Percentiles rank a stretch among this genome's conserved stretches.
Evolutionary conservation across 108 stramenopile species (phyloP).

Genomic region (Stephanodiscus minutulus): DNA sequence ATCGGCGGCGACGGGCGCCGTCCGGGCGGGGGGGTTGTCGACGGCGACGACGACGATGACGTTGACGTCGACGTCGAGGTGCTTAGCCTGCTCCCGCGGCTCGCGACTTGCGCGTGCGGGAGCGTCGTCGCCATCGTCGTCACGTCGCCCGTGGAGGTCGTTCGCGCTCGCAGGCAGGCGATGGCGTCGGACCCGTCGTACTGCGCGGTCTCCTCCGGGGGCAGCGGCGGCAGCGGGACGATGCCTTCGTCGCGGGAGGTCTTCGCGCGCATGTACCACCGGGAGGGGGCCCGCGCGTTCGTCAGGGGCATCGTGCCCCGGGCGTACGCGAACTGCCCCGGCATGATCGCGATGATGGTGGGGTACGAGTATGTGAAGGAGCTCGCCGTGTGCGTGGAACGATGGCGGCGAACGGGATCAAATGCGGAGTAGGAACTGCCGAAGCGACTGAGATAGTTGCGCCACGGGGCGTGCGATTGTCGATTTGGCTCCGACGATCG

Average conservation of each 20-base stretch:
- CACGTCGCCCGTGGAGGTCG: neutral
- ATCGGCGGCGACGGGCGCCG: neutral
- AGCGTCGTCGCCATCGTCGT: slow-evolving; percentile 2
- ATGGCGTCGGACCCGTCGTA: neutral
- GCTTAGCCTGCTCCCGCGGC: neutral
- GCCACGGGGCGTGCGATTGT: no score
- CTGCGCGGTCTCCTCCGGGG: no score
- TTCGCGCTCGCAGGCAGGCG: neutral
- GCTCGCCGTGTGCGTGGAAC: neutral
- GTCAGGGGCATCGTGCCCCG: neutral
- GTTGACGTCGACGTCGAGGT: neutral
- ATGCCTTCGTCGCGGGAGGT: neutral
- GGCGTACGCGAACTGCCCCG: neutral
- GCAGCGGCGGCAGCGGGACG: neutral
- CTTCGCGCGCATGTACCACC: neutral
- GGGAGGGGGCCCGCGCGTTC: neutral
- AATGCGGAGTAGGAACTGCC: no score
- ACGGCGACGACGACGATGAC: neutral
- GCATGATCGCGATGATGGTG: slow-evolving; percentile 13
- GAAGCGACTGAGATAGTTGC: no score
- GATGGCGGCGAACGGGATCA: neutral
- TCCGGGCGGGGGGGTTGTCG: neutral
- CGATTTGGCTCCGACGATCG: no score
- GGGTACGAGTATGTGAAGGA: slow-evolving; percentile 7
- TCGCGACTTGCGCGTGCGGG: neutral